These are phyloP conservation scores for Dalbergia cochinchinensis DNA, from an alignment of 306 rosid genomes.

Conservation along the genomic window DNA sequence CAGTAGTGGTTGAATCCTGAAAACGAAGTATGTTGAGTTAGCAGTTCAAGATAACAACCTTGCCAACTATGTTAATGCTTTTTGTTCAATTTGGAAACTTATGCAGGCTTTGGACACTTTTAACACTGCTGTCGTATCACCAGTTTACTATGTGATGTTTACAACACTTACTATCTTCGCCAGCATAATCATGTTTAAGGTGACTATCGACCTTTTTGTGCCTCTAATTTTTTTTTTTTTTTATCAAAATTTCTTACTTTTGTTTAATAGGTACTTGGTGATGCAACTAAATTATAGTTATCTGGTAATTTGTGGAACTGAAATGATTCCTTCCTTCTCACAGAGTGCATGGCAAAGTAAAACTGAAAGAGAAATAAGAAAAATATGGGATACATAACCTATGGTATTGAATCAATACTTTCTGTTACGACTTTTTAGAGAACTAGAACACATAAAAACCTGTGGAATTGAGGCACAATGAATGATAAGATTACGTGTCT, in stretches of 20 bases:
- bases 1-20: slow-evolving; percentile 14
- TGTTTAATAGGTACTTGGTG: background rate
- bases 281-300: slow-evolving; percentile 2
- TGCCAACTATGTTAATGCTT: background rate
- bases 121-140: slow-evolving; percentile 91
- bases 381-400: background rate
- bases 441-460: no score
- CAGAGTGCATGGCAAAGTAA: background rate
- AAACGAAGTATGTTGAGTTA: slow-evolving; percentile 9
- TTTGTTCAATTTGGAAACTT: slow-evolving; percentile 38
- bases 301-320: background rate
- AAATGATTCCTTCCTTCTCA: background rate
- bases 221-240: background rate
- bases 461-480: no score
- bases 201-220: slow-evolving; percentile 34
- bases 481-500: background rate
- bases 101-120: slow-evolving; percentile 91
- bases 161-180: slow-evolving; percentile 87
- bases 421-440: no score
- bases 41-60: slow-evolving; percentile 5
- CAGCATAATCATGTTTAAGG: slow-evolving; percentile 93
- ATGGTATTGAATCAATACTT: no score
- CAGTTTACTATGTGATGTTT: slow-evolving; percentile 90
- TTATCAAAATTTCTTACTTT: background rate
- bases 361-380: background rate